A percentile compares a stretch with the other conserved stretches of the same genome.
These are phyloP conservation scores for Fusarium miscanthi DNA, from an alignment of 2,329 filamentous ascomycete species.

Conservation along the genomic window DNA sequence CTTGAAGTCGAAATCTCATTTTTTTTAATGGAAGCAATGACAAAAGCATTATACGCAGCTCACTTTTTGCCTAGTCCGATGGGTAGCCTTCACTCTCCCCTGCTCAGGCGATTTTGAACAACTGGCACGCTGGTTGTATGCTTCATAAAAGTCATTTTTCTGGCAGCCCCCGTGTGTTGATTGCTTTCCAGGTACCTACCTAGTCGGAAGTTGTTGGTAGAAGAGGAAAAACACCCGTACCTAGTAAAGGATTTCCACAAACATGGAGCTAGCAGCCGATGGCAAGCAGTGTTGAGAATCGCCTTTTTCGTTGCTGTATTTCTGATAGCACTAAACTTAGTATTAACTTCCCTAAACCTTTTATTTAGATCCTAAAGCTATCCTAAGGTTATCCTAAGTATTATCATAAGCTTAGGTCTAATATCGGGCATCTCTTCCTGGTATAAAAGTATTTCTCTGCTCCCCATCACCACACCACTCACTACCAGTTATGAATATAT, in stretches of 20 bases:
- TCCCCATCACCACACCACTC: too few relatives aligned
- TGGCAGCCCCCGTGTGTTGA: background rate
- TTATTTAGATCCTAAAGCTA: background rate
- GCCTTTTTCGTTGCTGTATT: background rate
- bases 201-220: too few relatives aligned
- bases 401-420: background rate
- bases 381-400: background rate
- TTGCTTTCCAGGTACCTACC: too few relatives aligned
- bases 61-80: too few relatives aligned
- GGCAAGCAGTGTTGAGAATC: background rate
- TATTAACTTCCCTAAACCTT: background rate
- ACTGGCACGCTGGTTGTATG: background rate
- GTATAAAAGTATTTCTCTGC: too few relatives aligned
- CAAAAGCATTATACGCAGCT: too few relatives aligned
- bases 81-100: too few relatives aligned
- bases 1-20: too few relatives aligned
- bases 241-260: too few relatives aligned
- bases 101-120: too few relatives aligned
- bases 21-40: background rate
- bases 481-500: too few relatives aligned
- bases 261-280: background rate
- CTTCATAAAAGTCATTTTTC: background rate
- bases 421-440: background rate
- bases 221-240: too few relatives aligned
- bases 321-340: background rate